Evolutionary conservation across 345 rosid species (phyloP).

Genomic region (Populus tremula): DNA sequence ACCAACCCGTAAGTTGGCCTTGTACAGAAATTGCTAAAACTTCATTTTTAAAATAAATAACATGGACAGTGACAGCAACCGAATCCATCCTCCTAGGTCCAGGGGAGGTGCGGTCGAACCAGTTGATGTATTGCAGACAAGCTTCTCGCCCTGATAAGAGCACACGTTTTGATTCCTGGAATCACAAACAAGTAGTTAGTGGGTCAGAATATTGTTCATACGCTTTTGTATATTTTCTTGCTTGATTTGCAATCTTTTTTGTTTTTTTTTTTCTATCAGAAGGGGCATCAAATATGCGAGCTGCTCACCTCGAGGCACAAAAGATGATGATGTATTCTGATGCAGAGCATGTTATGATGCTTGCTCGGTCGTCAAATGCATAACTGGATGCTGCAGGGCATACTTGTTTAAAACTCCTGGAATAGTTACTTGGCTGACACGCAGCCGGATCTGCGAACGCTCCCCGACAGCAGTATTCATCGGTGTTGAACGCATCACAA

Average conservation of each 20-base stretch:
- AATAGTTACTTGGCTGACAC: slow-evolving; percentile 51
- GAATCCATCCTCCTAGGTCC: slow-evolving; percentile 18
- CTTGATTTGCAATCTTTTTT: too few relatives aligned
- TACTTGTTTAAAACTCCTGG: slow-evolving; percentile 50
- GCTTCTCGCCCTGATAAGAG: slow-evolving; percentile 18
- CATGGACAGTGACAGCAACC: slow-evolving; percentile 21
- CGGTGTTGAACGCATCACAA: slow-evolving; percentile 45
- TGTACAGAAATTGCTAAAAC: slow-evolving; percentile 13
- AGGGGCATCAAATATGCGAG: background rate
- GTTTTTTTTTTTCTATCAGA: background rate
- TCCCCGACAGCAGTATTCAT: slow-evolving; percentile 61
- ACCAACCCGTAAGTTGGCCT: background rate
- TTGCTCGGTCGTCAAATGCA: slow-evolving; percentile 50
- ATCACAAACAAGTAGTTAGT: background rate
- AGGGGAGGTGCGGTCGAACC: background rate
- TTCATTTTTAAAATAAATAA: slow-evolving; percentile 11
- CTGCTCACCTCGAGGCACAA: slow-evolving; percentile 51
- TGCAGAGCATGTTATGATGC: slow-evolving; percentile 49
- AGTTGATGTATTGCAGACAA: slow-evolving; percentile 8
- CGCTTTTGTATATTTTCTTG: too few relatives aligned
- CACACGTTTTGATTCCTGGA: slow-evolving; percentile 15
- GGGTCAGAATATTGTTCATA: background rate
- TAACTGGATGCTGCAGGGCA: slow-evolving; percentile 68
- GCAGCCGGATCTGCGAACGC: slow-evolving; percentile 28
- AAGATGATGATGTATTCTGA: slow-evolving; percentile 47